Base-by-base conservation (phyloP, 352 stramenopile species). In the Phytophthora crassamura region DNA sequence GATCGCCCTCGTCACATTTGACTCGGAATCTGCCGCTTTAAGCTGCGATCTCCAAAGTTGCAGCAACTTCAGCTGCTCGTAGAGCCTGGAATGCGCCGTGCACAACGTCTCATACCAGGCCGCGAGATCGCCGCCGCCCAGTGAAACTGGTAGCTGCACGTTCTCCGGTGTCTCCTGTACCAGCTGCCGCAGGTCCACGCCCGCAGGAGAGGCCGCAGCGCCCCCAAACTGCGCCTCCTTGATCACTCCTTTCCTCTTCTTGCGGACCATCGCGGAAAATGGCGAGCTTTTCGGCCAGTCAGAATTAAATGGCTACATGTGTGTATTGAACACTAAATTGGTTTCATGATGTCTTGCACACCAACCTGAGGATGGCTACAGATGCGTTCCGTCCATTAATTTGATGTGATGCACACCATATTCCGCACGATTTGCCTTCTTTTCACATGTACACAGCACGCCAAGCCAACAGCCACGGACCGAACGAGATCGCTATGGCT, bases 221-320 rank as follows among this genome's bases (percentile, higher is more conserved):
- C 63, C 59, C 25, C 59, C 64, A 0, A 61, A 57, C 38, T 75
- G 58, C 59, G 75, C 69, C 58, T 84, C 82, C 66, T 91, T 91
- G 33, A 89, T 68, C 33, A 90, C 64, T 16, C 77, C 82, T 59
- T 91, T 91, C 53, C 77, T 80, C 73, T 94, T 94, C 73, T 88
- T 92, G 60, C 86, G 86, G 70, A 93, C 80, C 84, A 92, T 94
- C 30, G 18, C 53, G 34, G 10, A 66, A 57, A 54, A 40, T 60
- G 40, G 55, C 54, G 59, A n/a, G 51, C 40, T 55, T 48, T 30
- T 48, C 41, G 41, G 41, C 22, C 22, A 25, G 22, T 25, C 22
- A 25, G 22, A 30, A 30, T 30, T 3, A 30, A 30, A 30, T 30
- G 25, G 25, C 25, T 30, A 30, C 25, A 6, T 5, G 0, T 6